Evolutionary conservation across 2,329 filamentous ascomycete species (phyloP), one percentile per base, ranked within the genome.

Genomic region (Aplosporella prunicola): DNA sequence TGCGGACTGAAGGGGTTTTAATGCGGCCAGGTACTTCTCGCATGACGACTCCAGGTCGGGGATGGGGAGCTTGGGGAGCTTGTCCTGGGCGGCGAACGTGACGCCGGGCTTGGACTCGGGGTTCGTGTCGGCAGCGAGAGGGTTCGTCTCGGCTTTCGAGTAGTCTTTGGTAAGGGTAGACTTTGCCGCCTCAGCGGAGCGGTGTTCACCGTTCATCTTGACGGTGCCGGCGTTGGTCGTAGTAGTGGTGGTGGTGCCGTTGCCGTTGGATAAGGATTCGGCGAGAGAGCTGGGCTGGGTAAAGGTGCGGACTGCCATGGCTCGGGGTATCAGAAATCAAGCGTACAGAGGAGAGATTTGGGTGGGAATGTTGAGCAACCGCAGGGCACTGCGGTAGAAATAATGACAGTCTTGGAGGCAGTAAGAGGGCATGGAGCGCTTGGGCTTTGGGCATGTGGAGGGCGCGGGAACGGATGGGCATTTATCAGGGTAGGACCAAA

Each of bases 391-490:
- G 69, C 84, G 84, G 69, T 84, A 91, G 66, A 93, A 93, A 66
- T 93, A 93, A 60, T 93, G 85, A 55, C 83, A 93, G 63, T 93
- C 82, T 71, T 91, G 80, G 41, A 84, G 68, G 62, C 70, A 93
- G 62, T 85, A 89, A 52, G 72, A 63, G 69, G 82, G 82, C 84
- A 93, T 93, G 67, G 71, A 68, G 71, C n/a, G 17, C 39, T 34
- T 24, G 32, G 27, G 14, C 20, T n/a, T 16, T 5, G 26, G 25
- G n/a, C 15, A 10, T 3, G 23, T 4, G 17, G 17, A 33, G 23
- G 33, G 29, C 23, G 17, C 5, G 13, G 29, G 33, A 16, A 24
- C 14, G n/a, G 10, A 15, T 11, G 10, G 30, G 30, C 20, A 16
- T 15, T 33, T 14, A 8, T 33, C 16, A 18, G 20, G 30, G 7